Conservation (phyloP, 495 filamentous ascomycete genomes). For the Sphaerosporella brunnea region DNA sequence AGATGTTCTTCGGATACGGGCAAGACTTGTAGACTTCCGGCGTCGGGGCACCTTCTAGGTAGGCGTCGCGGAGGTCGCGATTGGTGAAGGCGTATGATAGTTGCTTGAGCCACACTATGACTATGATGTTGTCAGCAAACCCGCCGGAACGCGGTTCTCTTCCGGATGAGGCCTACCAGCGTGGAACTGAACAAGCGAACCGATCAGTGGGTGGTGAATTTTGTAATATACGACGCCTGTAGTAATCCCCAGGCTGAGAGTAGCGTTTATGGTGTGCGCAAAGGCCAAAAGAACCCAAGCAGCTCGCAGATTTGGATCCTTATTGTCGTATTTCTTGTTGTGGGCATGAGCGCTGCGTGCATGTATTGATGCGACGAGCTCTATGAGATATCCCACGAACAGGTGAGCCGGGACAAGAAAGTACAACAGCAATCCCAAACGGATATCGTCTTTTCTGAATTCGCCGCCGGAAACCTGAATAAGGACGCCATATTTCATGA, state of each 20-base stretch:
- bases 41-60: constrained; percentile 52
- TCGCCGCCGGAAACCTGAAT: constrained; percentile 86
- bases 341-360: constrained; percentile 48
- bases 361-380: constrained; percentile 57
- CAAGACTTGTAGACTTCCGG: constrained; percentile 67
- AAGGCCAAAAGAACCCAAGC: constrained; percentile 64
- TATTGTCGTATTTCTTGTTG: constrained; percentile 42
- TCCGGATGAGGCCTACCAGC: constrained; percentile 30
- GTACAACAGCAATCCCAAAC: constrained; percentile 58
- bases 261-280: constrained; percentile 65
- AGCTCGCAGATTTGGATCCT: constrained; percentile 41
- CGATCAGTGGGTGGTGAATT: constrained; percentile 84
- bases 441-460: constrained; percentile 59
- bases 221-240: constrained; percentile 71
- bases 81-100: constrained; percentile 94
- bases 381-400: constrained; percentile 73
- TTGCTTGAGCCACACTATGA: constrained; percentile 90
- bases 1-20: constrained; percentile 82
- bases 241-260: constrained; percentile 61
- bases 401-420: constrained; percentile 76
- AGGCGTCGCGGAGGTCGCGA: constrained; percentile 78
- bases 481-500: constrained; percentile 74
- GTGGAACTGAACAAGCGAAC: constrained; percentile 75
- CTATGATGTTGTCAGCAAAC: constrained; percentile 17
- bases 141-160: not conserved